Evolutionary conservation across 768 basidiomycete genomes (phyloP).

Genomic region (Tylopilus balloui): DNA sequence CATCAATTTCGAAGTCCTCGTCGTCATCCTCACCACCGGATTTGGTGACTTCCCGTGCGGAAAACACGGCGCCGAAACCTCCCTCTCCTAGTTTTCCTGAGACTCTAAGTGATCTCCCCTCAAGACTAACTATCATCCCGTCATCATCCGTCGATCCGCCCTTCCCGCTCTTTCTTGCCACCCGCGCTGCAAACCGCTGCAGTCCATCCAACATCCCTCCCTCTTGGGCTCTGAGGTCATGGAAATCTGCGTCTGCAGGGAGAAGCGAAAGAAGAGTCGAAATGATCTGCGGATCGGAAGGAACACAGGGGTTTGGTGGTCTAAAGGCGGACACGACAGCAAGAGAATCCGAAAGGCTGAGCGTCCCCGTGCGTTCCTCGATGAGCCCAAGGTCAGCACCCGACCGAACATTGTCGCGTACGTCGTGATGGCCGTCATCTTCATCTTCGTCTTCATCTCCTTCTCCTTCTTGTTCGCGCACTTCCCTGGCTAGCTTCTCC

Average conservation of each 20-base stretch:
- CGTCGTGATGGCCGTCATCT: slow-evolving; percentile 6
- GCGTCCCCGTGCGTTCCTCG: slow-evolving; percentile 58
- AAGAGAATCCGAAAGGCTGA: slow-evolving; percentile 63
- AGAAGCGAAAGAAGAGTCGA: slow-evolving; percentile 59
- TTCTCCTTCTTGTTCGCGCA: slow-evolving; percentile 25
- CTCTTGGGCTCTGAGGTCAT: slow-evolving; percentile 52
- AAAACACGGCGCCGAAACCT: slow-evolving; percentile 94
- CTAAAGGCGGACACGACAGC: slow-evolving; percentile 59
- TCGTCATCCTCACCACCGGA: slow-evolving; percentile 41
- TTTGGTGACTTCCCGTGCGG: slow-evolving; percentile 53
- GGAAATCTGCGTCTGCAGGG: slow-evolving; percentile 55
- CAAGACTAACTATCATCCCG: slow-evolving; percentile 54
- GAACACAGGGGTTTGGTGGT: slow-evolving; percentile 85
- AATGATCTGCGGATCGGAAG: slow-evolving; percentile 66
- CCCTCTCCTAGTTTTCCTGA: slow-evolving; percentile 93
- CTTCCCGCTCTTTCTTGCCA: slow-evolving; percentile 32
- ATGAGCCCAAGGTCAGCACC: slow-evolving; percentile 28
- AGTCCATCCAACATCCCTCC: slow-evolving; percentile 61
- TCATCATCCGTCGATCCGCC: slow-evolving; percentile 34
- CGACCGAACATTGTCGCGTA: slow-evolving; percentile 6
- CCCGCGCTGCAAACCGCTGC: slow-evolving; percentile 63
- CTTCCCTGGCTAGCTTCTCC: slow-evolving; percentile 52
- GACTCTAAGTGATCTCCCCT: slow-evolving; percentile 62
- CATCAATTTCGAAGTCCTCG: slow-evolving; percentile 41
- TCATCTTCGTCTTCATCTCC: not conserved